A percentile compares a stretch with the other conserved stretches of the same genome.
phyloP scores from a whole-genome alignment of 2,329 filamentous ascomycete genomes.

The Orbilia blumenaviensis region DNA sequence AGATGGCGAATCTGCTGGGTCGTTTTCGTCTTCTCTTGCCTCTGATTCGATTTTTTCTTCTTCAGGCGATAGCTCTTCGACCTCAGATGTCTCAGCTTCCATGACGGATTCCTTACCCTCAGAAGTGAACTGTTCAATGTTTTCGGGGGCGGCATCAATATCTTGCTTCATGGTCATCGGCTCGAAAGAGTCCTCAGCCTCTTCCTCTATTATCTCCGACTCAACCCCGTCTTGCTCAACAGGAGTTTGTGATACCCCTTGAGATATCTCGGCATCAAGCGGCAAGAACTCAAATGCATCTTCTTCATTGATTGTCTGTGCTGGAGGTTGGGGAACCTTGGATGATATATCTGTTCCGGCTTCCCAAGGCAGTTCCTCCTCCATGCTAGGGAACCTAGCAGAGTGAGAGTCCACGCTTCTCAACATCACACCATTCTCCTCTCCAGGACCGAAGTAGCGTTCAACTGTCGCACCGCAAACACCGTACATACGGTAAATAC shows the following conservation, averaged over 20 bases:
- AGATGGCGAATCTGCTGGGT: constrained; percentile 3
- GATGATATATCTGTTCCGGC: constrained; percentile 16
- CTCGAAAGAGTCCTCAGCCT: constrained; percentile 15
- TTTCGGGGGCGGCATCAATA: not conserved
- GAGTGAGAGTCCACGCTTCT: constrained; percentile 11
- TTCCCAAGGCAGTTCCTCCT: constrained; percentile 46
- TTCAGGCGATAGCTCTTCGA: constrained; percentile 10
- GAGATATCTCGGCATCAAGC: not conserved
- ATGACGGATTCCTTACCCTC: not conserved
- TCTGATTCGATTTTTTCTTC: constrained; percentile 25
- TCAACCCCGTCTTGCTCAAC: not conserved
- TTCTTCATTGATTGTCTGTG: not conserved
- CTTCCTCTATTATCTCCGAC: not conserved
- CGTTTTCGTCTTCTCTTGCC: constrained; percentile 27
- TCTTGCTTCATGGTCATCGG: not conserved
- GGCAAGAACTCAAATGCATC: constrained; percentile 10
- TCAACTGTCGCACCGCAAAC: constrained; percentile 38
- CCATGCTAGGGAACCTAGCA: constrained; percentile 25
- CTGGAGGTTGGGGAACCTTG: not conserved
- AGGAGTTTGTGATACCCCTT: not conserved
- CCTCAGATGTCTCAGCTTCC: constrained; percentile 1
- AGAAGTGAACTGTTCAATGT: not conserved
- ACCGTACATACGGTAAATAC: constrained; percentile 50
- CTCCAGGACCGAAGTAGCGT: constrained; percentile 35
- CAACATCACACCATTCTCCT: constrained; percentile 33